A percentile compares a stretch with the other conserved stretches of the same genome.
These are phyloP conservation scores for Pisolithus marmoratus DNA, from an alignment of 768 basidiomycete species.

Conservation along the genomic window DNA sequence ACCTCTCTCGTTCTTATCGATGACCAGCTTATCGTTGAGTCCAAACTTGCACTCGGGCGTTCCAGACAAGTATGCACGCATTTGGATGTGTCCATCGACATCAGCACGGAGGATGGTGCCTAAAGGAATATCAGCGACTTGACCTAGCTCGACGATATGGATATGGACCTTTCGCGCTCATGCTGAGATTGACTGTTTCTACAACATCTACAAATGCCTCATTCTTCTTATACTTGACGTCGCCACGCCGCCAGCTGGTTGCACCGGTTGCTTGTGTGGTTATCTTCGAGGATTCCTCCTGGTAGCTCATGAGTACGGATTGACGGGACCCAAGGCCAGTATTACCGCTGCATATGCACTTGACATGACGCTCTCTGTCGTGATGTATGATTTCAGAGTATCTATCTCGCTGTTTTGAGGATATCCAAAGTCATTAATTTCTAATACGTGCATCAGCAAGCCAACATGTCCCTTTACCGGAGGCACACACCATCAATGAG, in stretches of 20 bases:
- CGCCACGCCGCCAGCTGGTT: conserved; percentile 90
- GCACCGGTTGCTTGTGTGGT: conserved; percentile 96
- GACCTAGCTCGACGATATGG: background rate
- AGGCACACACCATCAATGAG: conserved; percentile 76
- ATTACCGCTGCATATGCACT: conserved; percentile 78
- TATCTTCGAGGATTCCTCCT: conserved; percentile 98
- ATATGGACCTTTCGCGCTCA: conserved; percentile 83
- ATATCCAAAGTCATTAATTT: conserved; percentile 98
- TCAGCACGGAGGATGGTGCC: conserved; percentile 91
- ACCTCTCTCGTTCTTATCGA: conserved; percentile 71
- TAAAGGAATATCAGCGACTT: conserved; percentile 23
- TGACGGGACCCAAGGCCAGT: background rate
- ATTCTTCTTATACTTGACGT: conserved; percentile 99
- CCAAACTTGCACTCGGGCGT: conserved; percentile 99
- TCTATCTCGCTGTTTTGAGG: conserved; percentile 99
- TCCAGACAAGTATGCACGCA: conserved; percentile 95
- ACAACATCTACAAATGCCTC: conserved; percentile 99
- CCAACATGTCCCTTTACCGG: conserved; percentile 6
- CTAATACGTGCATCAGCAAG: conserved; percentile 34
- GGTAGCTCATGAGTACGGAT: conserved; percentile 5
- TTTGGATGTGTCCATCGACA: conserved; percentile 95
- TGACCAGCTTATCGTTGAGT: conserved; percentile 95
- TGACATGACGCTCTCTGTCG: conserved; percentile 91
- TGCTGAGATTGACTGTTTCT: conserved; percentile 91
- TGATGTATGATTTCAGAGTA: conserved; percentile 96